A percentile compares a stretch with the other conserved stretches of the same genome.
Evolutionary conservation across 345 rosid genomes (phyloP).

Genomic region (Rhodamnia rubescens): DNA sequence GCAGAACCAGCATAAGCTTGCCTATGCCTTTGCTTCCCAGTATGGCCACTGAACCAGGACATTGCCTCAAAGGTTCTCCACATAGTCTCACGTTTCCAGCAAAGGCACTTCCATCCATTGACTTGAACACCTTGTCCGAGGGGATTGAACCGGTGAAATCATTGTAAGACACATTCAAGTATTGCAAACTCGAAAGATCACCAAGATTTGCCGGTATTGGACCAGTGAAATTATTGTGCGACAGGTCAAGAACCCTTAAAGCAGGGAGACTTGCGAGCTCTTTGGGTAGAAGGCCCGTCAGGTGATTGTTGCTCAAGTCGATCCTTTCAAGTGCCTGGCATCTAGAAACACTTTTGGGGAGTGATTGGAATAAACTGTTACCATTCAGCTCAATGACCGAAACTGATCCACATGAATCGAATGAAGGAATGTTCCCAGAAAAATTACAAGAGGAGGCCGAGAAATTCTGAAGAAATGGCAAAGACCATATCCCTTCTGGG

Average conservation of each 20-base stretch:
- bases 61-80: constrained; percentile 59
- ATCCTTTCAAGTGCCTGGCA: constrained; percentile 44
- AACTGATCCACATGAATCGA: constrained; percentile 48
- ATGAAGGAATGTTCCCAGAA: constrained; percentile 50
- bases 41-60: constrained; percentile 32
- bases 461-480: constrained; percentile 60
- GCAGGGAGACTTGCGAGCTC: constrained; percentile 42
- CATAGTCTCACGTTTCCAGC: constrained; percentile 63
- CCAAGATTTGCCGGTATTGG: constrained; percentile 41
- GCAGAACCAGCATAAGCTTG: constrained; percentile 41
- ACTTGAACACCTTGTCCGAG: constrained; percentile 30
- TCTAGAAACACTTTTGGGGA: constrained; percentile 42
- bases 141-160: constrained; percentile 61
- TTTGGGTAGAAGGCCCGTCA: constrained; percentile 49
- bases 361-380: constrained; percentile 43
- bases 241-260: constrained; percentile 42
- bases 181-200: constrained; percentile 27
- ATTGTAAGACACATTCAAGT: constrained; percentile 54
- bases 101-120: constrained; percentile 58
- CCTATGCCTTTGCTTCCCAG: constrained; percentile 37
- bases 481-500: constrained; percentile 51
- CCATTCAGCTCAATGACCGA: constrained; percentile 49
- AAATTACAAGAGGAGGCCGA: constrained; percentile 65
- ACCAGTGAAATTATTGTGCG: constrained; percentile 63
- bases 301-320: constrained; percentile 44